Base-by-base conservation (phyloP, 306 rosid genomes). In the Vigna radiata region DNA sequence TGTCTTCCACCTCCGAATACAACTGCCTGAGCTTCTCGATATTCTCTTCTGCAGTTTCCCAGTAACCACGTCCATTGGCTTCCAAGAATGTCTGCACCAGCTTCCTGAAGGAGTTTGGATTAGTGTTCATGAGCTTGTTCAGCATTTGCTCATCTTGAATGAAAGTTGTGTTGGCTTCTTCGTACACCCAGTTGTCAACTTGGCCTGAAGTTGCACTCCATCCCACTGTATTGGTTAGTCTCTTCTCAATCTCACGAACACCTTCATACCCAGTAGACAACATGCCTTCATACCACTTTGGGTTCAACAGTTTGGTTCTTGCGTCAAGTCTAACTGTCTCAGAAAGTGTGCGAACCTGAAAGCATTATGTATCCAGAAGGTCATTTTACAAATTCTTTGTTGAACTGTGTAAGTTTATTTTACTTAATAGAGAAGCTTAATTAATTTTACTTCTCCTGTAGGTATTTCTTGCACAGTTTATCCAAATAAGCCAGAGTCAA, bases 171-270 rank as follows among this genome's bases (percentile, higher is more conserved):
- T 95, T 95, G 79, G 99, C 99, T 86, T 95, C 99, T 87, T 95
- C 99, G 37, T 95, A 96, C 53, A 96, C 99, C 97, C 97, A 95
- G 87, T 95, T 95, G 86, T 95, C 99, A 19, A 95, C 99, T 84
- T 95, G 99, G 18, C 99, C 99, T 25, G 99, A 95, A 54, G 99
- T 95, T 53, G 98, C 99, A 90, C 98, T 95, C 99, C 99, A 95
- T 58, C 99, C 99, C 1, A 95, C 99, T 10, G 99, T 95, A 72
- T 95, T 95, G 0, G 98, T 91, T 8, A 95, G 97, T 60, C 98
- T 89, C 89, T 95, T 95, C 86, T 95, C 99, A 6, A 95, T 95
- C 68, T 95, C 99, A 0, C 98, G 97, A 1, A 79, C 99, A 27
- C 99, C 99, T 82, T 95, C 99, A 1, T 95, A 95, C 14, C 99